Percentiles rank a stretch among this genome's conserved stretches.
Evolutionary conservation across 192 early-diverging fungal genomes (phyloP).

Genomic region (Powellomyces hirtus): DNA sequence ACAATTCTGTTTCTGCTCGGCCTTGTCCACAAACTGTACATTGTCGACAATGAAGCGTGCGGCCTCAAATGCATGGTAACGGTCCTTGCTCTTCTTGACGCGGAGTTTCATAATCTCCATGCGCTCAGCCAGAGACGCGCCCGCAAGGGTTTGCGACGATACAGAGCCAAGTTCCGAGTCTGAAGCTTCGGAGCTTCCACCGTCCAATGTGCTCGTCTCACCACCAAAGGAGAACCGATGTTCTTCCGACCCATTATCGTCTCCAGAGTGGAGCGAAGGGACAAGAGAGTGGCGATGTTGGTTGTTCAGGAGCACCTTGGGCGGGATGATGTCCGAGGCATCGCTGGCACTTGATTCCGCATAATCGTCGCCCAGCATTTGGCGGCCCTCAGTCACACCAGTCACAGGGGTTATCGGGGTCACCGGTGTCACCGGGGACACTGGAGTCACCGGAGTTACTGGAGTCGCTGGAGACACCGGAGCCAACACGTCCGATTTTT

Average conservation of each 20-base stretch:
- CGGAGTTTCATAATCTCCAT: constrained; percentile 27
- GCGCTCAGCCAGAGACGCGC: constrained; percentile 6
- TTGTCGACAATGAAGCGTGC: constrained; percentile 33
- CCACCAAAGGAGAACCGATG: constrained; percentile 8
- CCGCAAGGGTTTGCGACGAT: constrained; percentile 4
- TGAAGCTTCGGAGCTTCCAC: constrained; percentile 6
- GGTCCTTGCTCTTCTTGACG: constrained; percentile 15
- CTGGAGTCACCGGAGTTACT: background rate
- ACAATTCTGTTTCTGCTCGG: constrained; percentile 22
- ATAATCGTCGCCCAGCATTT: constrained; percentile 29
- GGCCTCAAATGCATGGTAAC: constrained; percentile 24
- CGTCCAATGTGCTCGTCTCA: constrained; percentile 13
- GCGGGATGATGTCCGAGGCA: constrained; percentile 2
- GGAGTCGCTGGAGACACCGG: background rate
- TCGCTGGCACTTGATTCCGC: constrained; percentile 10
- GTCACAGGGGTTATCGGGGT: background rate
- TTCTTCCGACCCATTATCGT: constrained; percentile 1
- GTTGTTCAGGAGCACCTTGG: background rate
- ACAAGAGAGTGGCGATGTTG: constrained; percentile 23
- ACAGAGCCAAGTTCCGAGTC: constrained; percentile 21
- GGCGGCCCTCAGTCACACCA: constrained; percentile 11
- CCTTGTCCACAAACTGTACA: constrained; percentile 17
- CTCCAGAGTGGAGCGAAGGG: constrained; percentile 14
- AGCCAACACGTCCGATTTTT: too few species aligned
- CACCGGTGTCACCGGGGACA: background rate